Evolutionary conservation across 192 early-diverging fungal species (phyloP).

Genomic region (Helicostylum pulchrum): DNA sequence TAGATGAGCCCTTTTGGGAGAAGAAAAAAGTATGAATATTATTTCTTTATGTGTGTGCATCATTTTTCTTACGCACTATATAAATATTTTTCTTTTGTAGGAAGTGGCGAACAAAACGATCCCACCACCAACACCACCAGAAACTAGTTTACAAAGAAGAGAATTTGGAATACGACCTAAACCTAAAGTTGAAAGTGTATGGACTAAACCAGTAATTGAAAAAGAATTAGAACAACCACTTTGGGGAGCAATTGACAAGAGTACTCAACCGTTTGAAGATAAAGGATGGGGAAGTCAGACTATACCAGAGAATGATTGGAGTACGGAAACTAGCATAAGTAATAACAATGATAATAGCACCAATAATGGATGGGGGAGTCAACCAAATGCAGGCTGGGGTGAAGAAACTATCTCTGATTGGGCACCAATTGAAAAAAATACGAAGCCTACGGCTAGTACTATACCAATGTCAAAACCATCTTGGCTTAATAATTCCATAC

Average conservation of each 20-base stretch:
- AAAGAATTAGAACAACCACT: background rate
- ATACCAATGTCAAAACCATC: background rate
- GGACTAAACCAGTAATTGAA: background rate
- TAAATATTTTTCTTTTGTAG: background rate
- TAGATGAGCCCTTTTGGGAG: slow-evolving; percentile 8
- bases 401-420: background rate
- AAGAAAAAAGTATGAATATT: background rate
- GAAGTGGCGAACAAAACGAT: background rate
- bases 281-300: background rate
- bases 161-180: background rate
- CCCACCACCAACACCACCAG: background rate
- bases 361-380: background rate
- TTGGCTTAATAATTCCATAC: background rate
- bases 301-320: background rate
- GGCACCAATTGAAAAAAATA: too few species aligned
- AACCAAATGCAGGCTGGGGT: background rate
- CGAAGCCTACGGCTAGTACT: background rate
- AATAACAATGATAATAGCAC: background rate
- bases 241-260: background rate
- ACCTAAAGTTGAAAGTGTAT: too few species aligned
- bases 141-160: background rate
- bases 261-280: background rate
- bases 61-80: background rate
- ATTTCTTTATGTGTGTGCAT: background rate
- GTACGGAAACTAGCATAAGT: background rate